These are phyloP conservation scores for Penicillium sp. DNA, from an alignment of 2,329 filamentous ascomycete genomes.

Conservation along the genomic window DNA sequence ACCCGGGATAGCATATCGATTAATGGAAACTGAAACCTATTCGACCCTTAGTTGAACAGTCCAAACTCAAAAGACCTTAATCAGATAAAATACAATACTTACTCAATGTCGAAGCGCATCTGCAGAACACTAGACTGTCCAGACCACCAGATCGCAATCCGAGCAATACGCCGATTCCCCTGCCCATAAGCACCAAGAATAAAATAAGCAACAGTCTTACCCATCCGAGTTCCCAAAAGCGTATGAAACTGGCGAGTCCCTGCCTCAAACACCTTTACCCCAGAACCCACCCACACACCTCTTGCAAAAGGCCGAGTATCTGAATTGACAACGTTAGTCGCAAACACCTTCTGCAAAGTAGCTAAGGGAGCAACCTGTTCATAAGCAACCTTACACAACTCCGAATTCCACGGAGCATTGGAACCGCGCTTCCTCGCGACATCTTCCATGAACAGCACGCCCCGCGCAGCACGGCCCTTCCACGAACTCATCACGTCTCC, in stretches of 20 bases:
- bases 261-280: background rate
- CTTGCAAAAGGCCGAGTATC: background rate
- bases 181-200: conserved; percentile 1
- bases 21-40: background rate
- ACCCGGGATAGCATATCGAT: background rate
- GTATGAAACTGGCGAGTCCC: background rate
- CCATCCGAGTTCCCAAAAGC: background rate
- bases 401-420: background rate
- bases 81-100: background rate
- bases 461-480: background rate
- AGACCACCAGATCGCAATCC: background rate
- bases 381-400: background rate
- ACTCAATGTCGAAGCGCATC: background rate
- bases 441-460: background rate
- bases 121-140: background rate
- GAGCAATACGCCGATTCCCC: background rate
- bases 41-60: too few relatives aligned
- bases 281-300: background rate
- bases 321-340: background rate
- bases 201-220: background rate
- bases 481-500: background rate
- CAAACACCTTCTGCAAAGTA: background rate
- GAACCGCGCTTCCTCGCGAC: background rate
- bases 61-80: background rate
- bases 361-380: background rate